phyloP scores from a whole-genome alignment of 108 stramenopile species.

The Schizochytrium sp. region DNA sequence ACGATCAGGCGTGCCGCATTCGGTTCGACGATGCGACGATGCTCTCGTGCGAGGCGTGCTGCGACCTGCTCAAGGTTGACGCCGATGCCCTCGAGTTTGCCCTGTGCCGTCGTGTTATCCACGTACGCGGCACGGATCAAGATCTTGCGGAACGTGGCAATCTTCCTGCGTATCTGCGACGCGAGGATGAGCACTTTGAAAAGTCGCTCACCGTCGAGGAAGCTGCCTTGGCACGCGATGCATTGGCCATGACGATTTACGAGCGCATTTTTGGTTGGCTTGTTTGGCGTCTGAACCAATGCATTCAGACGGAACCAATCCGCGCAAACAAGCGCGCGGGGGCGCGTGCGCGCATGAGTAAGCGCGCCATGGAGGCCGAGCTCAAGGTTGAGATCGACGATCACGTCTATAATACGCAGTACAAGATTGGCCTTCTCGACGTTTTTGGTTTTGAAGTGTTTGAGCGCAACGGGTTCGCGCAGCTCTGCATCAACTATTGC shows the following conservation, averaged over 20 bases:
- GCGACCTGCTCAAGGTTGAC: background rate
- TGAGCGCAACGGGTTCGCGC: slow-evolving; percentile 41
- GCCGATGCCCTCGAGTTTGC: background rate
- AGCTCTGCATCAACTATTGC: slow-evolving; percentile 47
- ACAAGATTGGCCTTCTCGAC: slow-evolving; percentile 44
- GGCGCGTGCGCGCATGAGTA: background rate
- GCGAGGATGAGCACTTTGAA: slow-evolving; percentile 63
- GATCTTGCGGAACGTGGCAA: slow-evolving; percentile 70
- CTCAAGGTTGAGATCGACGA: background rate
- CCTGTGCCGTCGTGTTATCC: slow-evolving; percentile 57
- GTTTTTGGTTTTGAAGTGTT: slow-evolving; percentile 62
- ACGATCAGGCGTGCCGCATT: background rate
- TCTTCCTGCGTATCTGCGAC: slow-evolving; percentile 42
- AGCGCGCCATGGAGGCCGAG: background rate
- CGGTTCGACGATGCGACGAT: background rate
- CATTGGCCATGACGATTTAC: slow-evolving; percentile 86
- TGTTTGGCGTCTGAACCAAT: slow-evolving; percentile 72
- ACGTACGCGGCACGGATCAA: slow-evolving; percentile 55
- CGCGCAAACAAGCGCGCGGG: background rate
- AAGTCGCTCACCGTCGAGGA: slow-evolving; percentile 63
- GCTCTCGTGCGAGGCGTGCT: background rate
- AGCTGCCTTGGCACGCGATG: slow-evolving; percentile 79
- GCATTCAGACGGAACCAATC: slow-evolving; percentile 35
- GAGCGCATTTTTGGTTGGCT: slow-evolving; percentile 78
- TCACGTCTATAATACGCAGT: background rate